Evolutionary conservation across 805 yeast species (phyloP), one percentile per base, ranked within the genome.

Genomic region (Yarrowia yakushimensis): DNA sequence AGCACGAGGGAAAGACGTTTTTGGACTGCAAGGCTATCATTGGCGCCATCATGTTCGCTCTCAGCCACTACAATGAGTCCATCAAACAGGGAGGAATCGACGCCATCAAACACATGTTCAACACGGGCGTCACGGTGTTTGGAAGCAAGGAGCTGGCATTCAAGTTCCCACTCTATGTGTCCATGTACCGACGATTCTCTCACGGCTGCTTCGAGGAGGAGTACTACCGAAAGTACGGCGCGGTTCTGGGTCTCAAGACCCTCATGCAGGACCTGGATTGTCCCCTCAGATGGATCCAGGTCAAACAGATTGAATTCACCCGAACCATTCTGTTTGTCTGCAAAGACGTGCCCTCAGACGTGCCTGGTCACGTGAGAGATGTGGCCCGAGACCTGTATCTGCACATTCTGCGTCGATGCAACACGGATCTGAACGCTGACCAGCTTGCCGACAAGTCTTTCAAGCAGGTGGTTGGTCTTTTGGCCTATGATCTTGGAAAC

Each of bases 151-250:
- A 85, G 18, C 81, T 83, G 48, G 86, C 90, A 0, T 78, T 87
- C 64, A 81, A 83, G 60, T 87, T 89, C 62, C 90, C 96, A 1
- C 79, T 91, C 36, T 81, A 91, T 66, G 82, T 94, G 64, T 80
- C 86, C 7, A 77, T 93, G 78, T 85, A 89, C 67, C 86, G 90
- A 57, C 86, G 86, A 60, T 87, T 96, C 69, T 85, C 94, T 45
- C 99, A 96, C 70, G 82, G 90, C 46, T 92, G 98, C 74, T 94
- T 88, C 71, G 96, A 89, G 65, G 97, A 90, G 72, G 86, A 85
- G 34, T 93, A 88, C 74, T 89, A 88, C 71, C 81, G 85, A 33
- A 94, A 94, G 68, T 79, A 89, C 9, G 97, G 97, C 8, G 97
- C 98, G 39, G 85, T 93, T 37, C 70, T 88, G 27, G 98, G 99